Evolutionary conservation across 371 early-diverging fungal species (phyloP), one percentile per base, ranked within the genome.

Genomic region (Lichtheimia ramosa): DNA sequence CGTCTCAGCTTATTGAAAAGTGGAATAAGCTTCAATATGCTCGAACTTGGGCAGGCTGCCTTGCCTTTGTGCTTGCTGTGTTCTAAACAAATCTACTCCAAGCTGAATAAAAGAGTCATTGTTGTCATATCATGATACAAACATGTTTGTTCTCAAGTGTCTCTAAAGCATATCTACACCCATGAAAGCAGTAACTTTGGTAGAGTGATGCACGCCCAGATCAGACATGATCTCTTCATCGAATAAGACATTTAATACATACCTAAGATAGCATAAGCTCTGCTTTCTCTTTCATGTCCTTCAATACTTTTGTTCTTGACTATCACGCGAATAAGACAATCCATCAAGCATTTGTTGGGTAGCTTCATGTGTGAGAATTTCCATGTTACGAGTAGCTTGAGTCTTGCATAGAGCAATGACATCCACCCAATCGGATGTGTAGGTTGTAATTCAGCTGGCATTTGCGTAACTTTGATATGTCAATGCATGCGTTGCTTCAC

Each of bases 311-410:
- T n/a, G 93, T 27, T 90, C 95, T 70, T 92, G 92, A 5, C 92
- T 90, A 24, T 70, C 65, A 50, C 94, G 85, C 21, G 90, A 84
- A 67, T 93, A 93, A 5, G 92, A 75, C 25, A 93, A 68, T 18
- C 95, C 95, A 60, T 94, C 95, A 82, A 95, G 93, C 68, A 95
- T 93, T 70, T 95, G 95, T 70, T 95, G 95, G 2, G 89, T 83
- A 2, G 95, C 94, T 75, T 95, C 94, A 59, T 93, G 83, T 20
- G 94, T 92, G 63, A 91, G 91, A 70, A 65, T 92, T 66, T 95
- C 94, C 63, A 94, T 88, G 7, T 90, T 92, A 61, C 88, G 92
- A 0, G 95, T 92, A 8, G 86, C 64, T 71, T 93, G 92, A 10
- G 91, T 92, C 74, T 95, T 95, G 59, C 91, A 79, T 48, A 95